These are phyloP conservation scores for Neofusicoccum ribis DNA, from an alignment of 2,329 filamentous ascomycete genomes.

Conservation along the genomic window DNA sequence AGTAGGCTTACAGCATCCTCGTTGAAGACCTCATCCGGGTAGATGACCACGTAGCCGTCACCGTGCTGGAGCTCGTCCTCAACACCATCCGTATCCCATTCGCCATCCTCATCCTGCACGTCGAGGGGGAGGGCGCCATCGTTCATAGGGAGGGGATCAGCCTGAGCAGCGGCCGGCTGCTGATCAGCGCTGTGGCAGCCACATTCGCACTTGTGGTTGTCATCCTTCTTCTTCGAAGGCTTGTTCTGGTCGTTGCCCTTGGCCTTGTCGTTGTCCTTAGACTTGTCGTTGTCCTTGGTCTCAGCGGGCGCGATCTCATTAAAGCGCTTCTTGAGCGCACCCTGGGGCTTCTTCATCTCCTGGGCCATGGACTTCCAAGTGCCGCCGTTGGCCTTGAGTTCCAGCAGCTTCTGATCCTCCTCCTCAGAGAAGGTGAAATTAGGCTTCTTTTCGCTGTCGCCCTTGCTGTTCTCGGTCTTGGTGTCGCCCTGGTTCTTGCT, in stretches of 20 bases:
- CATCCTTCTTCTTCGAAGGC: constrained; percentile 2
- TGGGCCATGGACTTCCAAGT: constrained; percentile 34
- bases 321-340: constrained; percentile 30
- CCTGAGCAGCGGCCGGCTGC: no score
- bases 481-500: neutral
- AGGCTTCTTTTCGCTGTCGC: neutral
- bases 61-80: constrained; percentile 27
- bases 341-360: constrained; percentile 31
- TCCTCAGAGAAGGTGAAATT: constrained; percentile 34
- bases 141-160: no score
- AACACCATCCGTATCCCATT: constrained; percentile 17
- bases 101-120: neutral
- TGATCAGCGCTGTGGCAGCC: no score
- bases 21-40: constrained; percentile 35
- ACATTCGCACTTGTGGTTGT: no score
- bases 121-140: no score
- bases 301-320: constrained; percentile 34
- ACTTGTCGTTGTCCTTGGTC: constrained; percentile 21
- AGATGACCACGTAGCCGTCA: neutral
- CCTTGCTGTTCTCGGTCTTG: constrained; percentile 10
- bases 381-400: constrained; percentile 34
- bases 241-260: constrained; percentile 20
- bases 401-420: constrained; percentile 43
- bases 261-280: constrained; percentile 19
- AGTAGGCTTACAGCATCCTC: constrained; percentile 26